Evolutionary conservation across 2,329 filamentous ascomycete genomes (phyloP).

Genomic region (Fusarium buxicola): DNA sequence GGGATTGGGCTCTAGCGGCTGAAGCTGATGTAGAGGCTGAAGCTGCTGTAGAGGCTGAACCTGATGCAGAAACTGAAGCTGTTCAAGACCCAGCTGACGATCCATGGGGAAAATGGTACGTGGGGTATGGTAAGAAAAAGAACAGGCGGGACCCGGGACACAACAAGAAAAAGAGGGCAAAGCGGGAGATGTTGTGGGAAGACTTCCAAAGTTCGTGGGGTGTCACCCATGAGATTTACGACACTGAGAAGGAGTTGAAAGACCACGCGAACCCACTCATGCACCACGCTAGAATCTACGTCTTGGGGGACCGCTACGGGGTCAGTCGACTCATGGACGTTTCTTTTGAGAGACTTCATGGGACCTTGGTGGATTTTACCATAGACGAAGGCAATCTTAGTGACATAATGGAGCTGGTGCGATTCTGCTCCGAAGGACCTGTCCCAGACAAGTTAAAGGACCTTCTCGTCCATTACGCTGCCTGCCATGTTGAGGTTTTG

Average conservation of each 20-base stretch:
- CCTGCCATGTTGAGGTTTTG: background rate
- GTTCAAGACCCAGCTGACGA: no score
- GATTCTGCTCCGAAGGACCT: background rate
- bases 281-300: constrained; percentile 7
- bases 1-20: no score
- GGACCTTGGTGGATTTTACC: background rate
- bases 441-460: background rate
- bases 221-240: background rate
- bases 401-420: background rate
- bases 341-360: background rate
- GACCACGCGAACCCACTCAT: background rate
- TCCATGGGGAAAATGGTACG: no score
- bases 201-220: background rate
- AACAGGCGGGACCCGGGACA: no score
- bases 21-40: no score
- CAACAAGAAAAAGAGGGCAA: background rate
- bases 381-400: background rate
- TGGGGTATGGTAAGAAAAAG: no score
- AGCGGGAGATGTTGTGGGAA: background rate
- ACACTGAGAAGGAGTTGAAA: background rate
- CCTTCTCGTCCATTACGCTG: background rate
- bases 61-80: no score
- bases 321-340: background rate
- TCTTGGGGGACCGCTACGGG: background rate
- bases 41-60: no score